phyloP scores from a whole-genome alignment of 352 stramenopile genomes.

The Phytophthora syringae region DNA sequence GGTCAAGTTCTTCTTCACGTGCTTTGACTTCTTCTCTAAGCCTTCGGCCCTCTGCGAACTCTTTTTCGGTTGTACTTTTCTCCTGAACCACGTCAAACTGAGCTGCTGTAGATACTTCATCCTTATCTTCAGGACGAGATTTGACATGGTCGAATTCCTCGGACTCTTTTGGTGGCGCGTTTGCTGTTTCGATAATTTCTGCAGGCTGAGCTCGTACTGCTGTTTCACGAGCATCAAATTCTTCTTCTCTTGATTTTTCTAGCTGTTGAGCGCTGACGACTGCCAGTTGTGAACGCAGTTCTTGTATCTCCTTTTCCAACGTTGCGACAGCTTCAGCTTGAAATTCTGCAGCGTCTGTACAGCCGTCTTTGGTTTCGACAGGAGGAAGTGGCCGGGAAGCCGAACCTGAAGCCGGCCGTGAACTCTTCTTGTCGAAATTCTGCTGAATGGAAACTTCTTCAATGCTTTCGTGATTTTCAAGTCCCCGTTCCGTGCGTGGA shows the following conservation, averaged over 20 bases:
- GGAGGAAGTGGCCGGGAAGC: slow-evolving; percentile 8
- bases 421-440: slow-evolving; percentile 4
- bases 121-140: background rate
- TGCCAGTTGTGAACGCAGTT: slow-evolving; percentile 38
- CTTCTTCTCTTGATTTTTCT: background rate
- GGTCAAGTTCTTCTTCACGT: slow-evolving; percentile 4
- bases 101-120: background rate
- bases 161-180: background rate
- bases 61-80: background rate
- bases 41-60: background rate
- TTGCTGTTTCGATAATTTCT: background rate
- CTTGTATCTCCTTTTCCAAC: slow-evolving; percentile 41
- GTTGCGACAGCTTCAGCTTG: slow-evolving; percentile 14
- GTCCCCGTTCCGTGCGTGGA: slow-evolving; percentile 1
- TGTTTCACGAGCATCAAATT: background rate
- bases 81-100: background rate
- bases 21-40: slow-evolving; percentile 11
- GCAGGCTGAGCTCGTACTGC: background rate
- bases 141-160: background rate
- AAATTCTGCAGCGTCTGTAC: slow-evolving; percentile 14
- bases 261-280: background rate
- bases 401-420: slow-evolving; percentile 13
- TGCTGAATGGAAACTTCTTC: background rate
- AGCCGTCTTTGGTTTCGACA: slow-evolving; percentile 18
- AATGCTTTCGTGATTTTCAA: slow-evolving; percentile 7